A percentile compares a stretch with the other conserved stretches of the same genome.
Conservation (phyloP, 2,329 filamentous ascomycete genomes). For the Amylocarpus encephaloides region DNA sequence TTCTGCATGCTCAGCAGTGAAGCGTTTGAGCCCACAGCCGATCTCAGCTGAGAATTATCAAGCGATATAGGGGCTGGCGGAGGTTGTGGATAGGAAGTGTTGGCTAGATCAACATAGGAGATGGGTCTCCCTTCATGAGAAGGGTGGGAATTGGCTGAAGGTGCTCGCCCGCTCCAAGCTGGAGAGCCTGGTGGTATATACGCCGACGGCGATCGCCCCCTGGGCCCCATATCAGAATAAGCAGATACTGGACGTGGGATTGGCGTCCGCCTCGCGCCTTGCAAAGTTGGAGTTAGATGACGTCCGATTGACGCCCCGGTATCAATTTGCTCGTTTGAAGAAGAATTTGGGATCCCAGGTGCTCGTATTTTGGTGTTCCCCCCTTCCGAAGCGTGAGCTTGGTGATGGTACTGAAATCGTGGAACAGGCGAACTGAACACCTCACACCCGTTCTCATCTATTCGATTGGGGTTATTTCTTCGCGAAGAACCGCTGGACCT, state of each 20-base stretch:
- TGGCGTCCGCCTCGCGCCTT: conserved; percentile 48
- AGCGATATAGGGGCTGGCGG: conserved; percentile 39
- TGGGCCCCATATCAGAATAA: conserved; percentile 65
- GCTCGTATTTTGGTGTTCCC: conserved; percentile 27
- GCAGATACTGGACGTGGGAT: conserved; percentile 66
- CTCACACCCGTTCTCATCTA: conserved; percentile 22
- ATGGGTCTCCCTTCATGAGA: conserved; percentile 28
- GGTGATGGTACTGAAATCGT: conserved; percentile 55
- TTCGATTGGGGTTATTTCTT: conserved; percentile 12
- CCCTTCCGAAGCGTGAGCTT: conserved; percentile 39
- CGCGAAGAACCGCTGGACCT: conserved; percentile 17
- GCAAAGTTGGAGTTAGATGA: conserved; percentile 54
- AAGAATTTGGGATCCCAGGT: conserved; percentile 13
- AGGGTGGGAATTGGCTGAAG: conserved; percentile 27
- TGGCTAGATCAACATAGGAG: conserved; percentile 47
- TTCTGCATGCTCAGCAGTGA: conserved; percentile 86
- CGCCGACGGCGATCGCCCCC: conserved; percentile 52
- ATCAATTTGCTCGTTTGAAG: conserved; percentile 34
- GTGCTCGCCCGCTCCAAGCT: conserved; percentile 24
- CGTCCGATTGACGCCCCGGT: conserved; percentile 48
- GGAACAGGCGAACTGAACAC: conserved; percentile 36
- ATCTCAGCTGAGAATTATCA: conserved; percentile 76
- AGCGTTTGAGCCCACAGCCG: conserved; percentile 78
- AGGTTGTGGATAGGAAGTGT: conserved; percentile 36
- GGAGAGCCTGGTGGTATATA: conserved; percentile 24